Evolutionary conservation across 306 rosid genomes (phyloP), one percentile per base, ranked within the genome.

Genomic region (Sicyos baderoa): DNA sequence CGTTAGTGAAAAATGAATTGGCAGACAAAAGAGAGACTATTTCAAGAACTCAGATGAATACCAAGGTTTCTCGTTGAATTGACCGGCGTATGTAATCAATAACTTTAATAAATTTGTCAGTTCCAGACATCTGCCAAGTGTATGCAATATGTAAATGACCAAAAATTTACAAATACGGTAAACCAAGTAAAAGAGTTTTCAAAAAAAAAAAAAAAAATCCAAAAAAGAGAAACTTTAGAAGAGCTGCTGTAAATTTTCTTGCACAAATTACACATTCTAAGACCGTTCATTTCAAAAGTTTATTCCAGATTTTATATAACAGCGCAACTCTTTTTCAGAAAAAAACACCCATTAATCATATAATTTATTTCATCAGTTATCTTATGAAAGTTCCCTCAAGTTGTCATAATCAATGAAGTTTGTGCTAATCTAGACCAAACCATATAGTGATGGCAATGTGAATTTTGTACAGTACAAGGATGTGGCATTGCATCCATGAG

Each of bases 31-130:
- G 57, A 66, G 63, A 66, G 58, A 59, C 18, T 44, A 14, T 44
- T 57, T 49, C 53, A 37, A 29, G 7, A 57, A 72, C 7, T 15
- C 59, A 51, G 74, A 70, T 73, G 29, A 73, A 62, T 86, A 94
- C 99, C 97, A 90, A 74, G 70, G 96, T 85, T 23, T 93, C 96
- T 77, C 89, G 82, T 76, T 93, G 97, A 71, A 93, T 95, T 77
- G 87, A 95, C 56, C 97, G 87, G 53, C 97, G 79, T 35, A 93
- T 83, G 78, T 90, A 93, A 79, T 93, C 99, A 23, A 93, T 90
- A 77, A 90, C 97, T 79, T 90, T 93, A 21, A 93, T 95, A 70
- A 93, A 93, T 68, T 93, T 93, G 78, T 93, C 97, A 22, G 91
- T 85, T 74, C 91, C 99, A 54, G 77, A 80, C 58, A 88, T 88